Evolutionary conservation across 495 filamentous ascomycete genomes (phyloP).

Genomic region (Jackrogersella minutella): DNA sequence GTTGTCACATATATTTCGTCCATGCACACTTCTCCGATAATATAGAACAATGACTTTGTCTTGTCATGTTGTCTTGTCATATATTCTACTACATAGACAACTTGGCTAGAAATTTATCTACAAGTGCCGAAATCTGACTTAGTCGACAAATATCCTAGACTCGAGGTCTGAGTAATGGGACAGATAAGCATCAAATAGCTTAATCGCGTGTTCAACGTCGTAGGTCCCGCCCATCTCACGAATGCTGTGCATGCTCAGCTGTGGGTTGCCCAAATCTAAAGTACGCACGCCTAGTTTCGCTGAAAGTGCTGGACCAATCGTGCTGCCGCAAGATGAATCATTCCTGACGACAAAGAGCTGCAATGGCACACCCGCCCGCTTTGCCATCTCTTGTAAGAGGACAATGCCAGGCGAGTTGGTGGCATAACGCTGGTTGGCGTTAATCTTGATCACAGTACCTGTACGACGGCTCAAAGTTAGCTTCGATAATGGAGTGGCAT

Average conservation of each 20-base stretch:
- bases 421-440: constrained; percentile 94
- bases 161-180: constrained; percentile 81
- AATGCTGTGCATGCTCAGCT: constrained; percentile 96
- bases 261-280: constrained; percentile 93
- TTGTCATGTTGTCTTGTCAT: neutral
- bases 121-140: constrained; percentile 7
- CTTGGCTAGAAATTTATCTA: neutral
- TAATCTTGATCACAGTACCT: constrained; percentile 95
- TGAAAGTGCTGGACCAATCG: constrained; percentile 94
- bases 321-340: constrained; percentile 91
- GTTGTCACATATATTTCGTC: neutral
- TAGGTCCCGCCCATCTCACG: constrained; percentile 87
- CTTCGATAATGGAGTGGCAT: neutral
- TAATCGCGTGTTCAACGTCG: constrained; percentile 88
- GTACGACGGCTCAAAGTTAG: neutral
- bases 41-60: neutral
- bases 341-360: constrained; percentile 97
- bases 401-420: constrained; percentile 97
- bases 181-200: constrained; percentile 89
- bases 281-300: constrained; percentile 86
- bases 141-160: constrained; percentile 81
- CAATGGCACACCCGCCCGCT: constrained; percentile 73
- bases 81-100: neutral
- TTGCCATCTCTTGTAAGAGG: constrained; percentile 85
- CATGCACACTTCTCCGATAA: neutral